Evolutionary conservation across 2,329 filamentous ascomycete genomes (phyloP).

Genomic region (Ophiosphaerella narmari): DNA sequence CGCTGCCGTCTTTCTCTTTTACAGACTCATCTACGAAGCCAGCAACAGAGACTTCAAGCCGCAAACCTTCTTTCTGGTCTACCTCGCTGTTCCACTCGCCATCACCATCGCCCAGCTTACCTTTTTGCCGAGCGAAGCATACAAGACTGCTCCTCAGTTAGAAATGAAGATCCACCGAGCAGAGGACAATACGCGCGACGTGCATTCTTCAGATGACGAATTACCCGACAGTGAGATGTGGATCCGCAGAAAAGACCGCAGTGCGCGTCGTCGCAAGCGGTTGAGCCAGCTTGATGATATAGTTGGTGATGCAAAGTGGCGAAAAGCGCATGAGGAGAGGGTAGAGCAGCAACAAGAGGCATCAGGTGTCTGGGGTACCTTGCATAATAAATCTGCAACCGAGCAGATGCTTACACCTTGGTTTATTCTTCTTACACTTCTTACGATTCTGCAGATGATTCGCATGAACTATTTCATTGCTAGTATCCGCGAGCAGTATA

Average conservation of each 20-base stretch:
- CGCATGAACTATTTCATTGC: slow-evolving; percentile 90
- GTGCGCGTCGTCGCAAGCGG: slow-evolving; percentile 58
- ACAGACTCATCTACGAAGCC: slow-evolving; percentile 70
- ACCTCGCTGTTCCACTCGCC: slow-evolving; percentile 70
- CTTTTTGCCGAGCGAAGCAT: slow-evolving; percentile 74
- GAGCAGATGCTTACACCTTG: slow-evolving; percentile 79
- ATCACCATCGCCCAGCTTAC: slow-evolving; percentile 71
- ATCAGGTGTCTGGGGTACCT: slow-evolving; percentile 81
- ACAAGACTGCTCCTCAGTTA: slow-evolving; percentile 65
- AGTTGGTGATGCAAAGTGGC: slow-evolving; percentile 66
- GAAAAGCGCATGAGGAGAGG: slow-evolving; percentile 62
- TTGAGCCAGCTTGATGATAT: slow-evolving; percentile 73
- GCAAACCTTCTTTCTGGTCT: slow-evolving; percentile 71
- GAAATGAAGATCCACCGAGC: slow-evolving; percentile 43
- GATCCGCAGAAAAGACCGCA: slow-evolving; percentile 43
- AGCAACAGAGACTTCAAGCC: slow-evolving; percentile 63
- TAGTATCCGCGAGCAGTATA: slow-evolving; percentile 80
- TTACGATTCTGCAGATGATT: slow-evolving; percentile 66
- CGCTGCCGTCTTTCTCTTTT: slow-evolving; percentile 76
- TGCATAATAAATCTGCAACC: slow-evolving; percentile 72
- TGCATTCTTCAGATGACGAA: slow-evolving; percentile 61
- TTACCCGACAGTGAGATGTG: slow-evolving; percentile 56
- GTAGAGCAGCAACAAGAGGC: slow-evolving; percentile 70
- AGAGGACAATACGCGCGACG: slow-evolving; percentile 43
- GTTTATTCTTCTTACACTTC: slow-evolving; percentile 82